These are phyloP conservation scores for Aristolochia californica DNA, from an alignment of 164 flowering plant genomes.

Conservation along the genomic window DNA sequence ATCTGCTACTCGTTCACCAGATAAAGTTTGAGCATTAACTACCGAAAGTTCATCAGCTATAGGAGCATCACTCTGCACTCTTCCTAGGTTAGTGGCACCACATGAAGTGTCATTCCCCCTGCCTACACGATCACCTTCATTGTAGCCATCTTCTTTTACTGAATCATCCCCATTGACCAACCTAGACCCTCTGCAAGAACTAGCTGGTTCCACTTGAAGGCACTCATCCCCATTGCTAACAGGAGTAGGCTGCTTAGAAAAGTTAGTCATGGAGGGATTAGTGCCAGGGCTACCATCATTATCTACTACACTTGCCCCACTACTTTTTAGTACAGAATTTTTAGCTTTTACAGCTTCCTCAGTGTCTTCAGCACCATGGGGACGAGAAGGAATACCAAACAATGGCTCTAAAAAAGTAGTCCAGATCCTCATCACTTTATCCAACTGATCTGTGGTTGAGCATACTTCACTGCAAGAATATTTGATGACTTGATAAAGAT, in stretches of 20 bases:
- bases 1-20: slow-evolving; percentile 25
- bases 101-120: slow-evolving; percentile 25
- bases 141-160: slow-evolving; percentile 30
- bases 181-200: slow-evolving; percentile 28
- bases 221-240: slow-evolving; percentile 39
- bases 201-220: slow-evolving; percentile 32
- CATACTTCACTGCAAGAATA: slow-evolving; percentile 76
- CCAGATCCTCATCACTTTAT: slow-evolving; percentile 92
- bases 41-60: slow-evolving; percentile 32
- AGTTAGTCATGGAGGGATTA: slow-evolving; percentile 20
- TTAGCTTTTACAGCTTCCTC: slow-evolving; percentile 57
- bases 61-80: slow-evolving; percentile 20
- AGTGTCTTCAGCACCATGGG: slow-evolving; percentile 65
- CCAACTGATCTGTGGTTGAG: slow-evolving; percentile 62
- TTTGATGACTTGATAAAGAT: slow-evolving; percentile 65
- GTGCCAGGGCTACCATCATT: slow-evolving; percentile 45
- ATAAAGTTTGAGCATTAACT: slow-evolving; percentile 25
- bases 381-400: slow-evolving; percentile 65
- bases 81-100: slow-evolving; percentile 25
- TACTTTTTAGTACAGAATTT: slow-evolving; percentile 26
- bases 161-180: slow-evolving; percentile 34
- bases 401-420: slow-evolving; percentile 74
- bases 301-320: slow-evolving; percentile 26
- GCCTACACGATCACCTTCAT: slow-evolving; percentile 24
- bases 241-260: slow-evolving; percentile 31